Conservation (phyloP, 192 early-diverging fungal genomes). For the Coemansia sp. region DNA sequence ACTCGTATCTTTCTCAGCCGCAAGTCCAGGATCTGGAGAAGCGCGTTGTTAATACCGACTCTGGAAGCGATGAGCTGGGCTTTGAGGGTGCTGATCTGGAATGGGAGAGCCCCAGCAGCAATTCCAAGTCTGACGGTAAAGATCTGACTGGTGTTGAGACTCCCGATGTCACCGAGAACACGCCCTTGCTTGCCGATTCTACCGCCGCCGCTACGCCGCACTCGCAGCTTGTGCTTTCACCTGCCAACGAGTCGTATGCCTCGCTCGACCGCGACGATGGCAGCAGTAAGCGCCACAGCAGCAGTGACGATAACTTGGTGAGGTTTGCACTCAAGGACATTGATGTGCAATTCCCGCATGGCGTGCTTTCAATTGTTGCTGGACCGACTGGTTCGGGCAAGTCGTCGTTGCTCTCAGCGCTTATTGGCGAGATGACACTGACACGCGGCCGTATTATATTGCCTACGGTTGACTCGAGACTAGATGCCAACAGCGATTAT, state of each 20-base stretch:
- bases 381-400: slow-evolving; percentile 94
- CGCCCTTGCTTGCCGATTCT: slow-evolving; percentile 12
- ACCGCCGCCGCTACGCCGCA: background rate
- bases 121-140: slow-evolving; percentile 15
- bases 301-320: background rate
- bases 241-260: background rate
- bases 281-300: background rate
- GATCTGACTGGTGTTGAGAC: background rate
- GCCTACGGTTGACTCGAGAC: slow-evolving; percentile 16
- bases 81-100: slow-evolving; percentile 41
- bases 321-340: slow-evolving; percentile 67
- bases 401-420: slow-evolving; percentile 73
- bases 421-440: slow-evolving; percentile 78
- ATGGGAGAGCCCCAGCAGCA: slow-evolving; percentile 19
- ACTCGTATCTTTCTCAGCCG: slow-evolving; percentile 72
- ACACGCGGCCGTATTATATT: slow-evolving; percentile 31
- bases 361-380: slow-evolving; percentile 75
- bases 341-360: slow-evolving; percentile 66
- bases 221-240: background rate
- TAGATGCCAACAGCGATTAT: slow-evolving; percentile 19
- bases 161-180: background rate
- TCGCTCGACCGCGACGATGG: background rate
- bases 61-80: slow-evolving; percentile 14
- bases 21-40: slow-evolving; percentile 63
- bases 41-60: slow-evolving; percentile 16